phyloP scores from a whole-genome alignment of 768 basidiomycete genomes.

The Amanita thiersii region DNA sequence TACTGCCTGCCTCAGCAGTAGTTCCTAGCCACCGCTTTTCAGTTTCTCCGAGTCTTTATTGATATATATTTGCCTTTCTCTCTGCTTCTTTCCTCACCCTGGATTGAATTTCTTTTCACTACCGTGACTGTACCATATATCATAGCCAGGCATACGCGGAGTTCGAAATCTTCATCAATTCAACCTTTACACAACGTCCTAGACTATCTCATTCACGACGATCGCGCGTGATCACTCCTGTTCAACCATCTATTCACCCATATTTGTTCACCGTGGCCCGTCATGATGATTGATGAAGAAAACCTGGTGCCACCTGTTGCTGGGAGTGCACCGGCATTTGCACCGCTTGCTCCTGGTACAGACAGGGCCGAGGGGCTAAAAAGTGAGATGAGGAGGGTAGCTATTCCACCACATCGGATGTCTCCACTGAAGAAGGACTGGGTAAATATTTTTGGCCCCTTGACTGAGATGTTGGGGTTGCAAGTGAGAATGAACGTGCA shows the following conservation, averaged over 20 bases:
- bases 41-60: too few relatives aligned
- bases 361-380: slow-evolving; percentile 72
- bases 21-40: too few relatives aligned
- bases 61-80: too few relatives aligned
- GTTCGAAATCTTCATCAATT: too few relatives aligned
- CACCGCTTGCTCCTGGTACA: slow-evolving; percentile 39
- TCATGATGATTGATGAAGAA: slow-evolving; percentile 39
- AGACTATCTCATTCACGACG: slow-evolving; percentile 1
- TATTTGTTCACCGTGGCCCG: too few relatives aligned
- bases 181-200: too few relatives aligned
- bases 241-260: not conserved
- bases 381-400: slow-evolving; percentile 81
- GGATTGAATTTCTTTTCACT: too few relatives aligned
- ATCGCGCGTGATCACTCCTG: too few relatives aligned
- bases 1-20: too few relatives aligned
- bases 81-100: too few relatives aligned
- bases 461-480: slow-evolving; percentile 90
- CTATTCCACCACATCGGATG: slow-evolving; percentile 96
- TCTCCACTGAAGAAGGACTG: slow-evolving; percentile 95
- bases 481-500: slow-evolving; percentile 98
- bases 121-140: too few relatives aligned
- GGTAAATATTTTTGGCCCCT: slow-evolving; percentile 89
- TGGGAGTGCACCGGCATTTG: slow-evolving; percentile 32
- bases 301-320: slow-evolving; percentile 58
- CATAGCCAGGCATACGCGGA: too few relatives aligned